Conservation (phyloP, 2,329 filamentous ascomycete species). For the Pseudogymnoascus sp. region DNA sequence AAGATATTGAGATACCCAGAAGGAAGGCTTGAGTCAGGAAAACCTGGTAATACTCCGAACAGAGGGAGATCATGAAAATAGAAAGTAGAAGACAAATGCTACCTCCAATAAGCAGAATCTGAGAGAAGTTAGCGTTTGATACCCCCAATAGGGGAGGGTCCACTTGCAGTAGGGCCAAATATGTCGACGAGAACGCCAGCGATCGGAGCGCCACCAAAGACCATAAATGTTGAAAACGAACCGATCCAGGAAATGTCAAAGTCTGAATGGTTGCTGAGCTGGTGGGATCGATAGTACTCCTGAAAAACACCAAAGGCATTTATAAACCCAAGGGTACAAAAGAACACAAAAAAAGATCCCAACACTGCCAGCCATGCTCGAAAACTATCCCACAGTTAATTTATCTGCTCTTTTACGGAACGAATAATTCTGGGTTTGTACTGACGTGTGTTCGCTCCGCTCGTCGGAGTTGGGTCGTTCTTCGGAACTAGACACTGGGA, state of each 20-base stretch:
- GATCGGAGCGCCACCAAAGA: conserved; percentile 20
- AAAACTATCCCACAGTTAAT: neutral
- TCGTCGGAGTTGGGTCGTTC: neutral
- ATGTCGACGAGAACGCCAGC: conserved; percentile 28
- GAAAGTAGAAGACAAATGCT: conserved; percentile 17
- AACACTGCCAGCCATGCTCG: conserved; percentile 13
- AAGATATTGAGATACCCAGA: conserved; percentile 19
- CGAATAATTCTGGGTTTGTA: neutral
- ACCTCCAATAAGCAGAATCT: neutral
- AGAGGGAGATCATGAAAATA: conserved; percentile 28
- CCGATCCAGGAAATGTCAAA: conserved; percentile 32
- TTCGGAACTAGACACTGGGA: neutral
- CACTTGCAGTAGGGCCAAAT: conserved; percentile 24
- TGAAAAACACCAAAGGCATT: conserved; percentile 33
- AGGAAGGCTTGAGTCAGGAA: conserved; percentile 26
- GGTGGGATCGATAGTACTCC: conserved; percentile 25
- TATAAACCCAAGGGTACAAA: conserved; percentile 29
- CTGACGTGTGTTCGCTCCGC: neutral
- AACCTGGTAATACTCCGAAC: conserved; percentile 29
- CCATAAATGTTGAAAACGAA: conserved; percentile 28
- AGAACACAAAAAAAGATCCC: conserved; percentile 21
- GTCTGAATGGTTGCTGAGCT: conserved; percentile 20
- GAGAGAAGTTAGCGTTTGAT: neutral
- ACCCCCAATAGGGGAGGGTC: neutral
- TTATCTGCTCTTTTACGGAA: neutral